These are phyloP conservation scores for Trichophyton verrucosum DNA, from an alignment of 2,329 filamentous ascomycete species.

Conservation along the genomic window DNA sequence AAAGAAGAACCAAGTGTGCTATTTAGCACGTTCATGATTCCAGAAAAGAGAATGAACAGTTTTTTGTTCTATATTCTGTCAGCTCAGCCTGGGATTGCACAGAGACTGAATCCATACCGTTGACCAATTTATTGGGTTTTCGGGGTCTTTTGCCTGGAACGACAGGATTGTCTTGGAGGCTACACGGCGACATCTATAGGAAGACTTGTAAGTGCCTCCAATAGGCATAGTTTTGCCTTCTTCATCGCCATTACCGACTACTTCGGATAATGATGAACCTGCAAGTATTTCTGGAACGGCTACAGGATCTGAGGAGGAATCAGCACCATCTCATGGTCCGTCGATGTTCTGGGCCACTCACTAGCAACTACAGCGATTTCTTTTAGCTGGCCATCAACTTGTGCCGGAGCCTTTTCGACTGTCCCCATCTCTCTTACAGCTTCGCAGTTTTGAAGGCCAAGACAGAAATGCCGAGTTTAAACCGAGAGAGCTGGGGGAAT, in stretches of 20 bases:
- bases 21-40: conserved; percentile 26
- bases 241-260: neutral
- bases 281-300: neutral
- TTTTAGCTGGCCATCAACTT: neutral
- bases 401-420: neutral
- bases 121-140: conserved; percentile 26
- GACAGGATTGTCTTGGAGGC: conserved; percentile 27
- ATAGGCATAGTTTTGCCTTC: neutral
- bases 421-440: neutral
- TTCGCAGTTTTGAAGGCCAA: neutral
- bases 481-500: neutral
- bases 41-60: conserved; percentile 24
- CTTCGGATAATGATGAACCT: neutral
- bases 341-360: neutral
- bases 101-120: conserved; percentile 15
- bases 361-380: neutral
- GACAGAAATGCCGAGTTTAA: neutral
- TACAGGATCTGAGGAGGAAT: neutral
- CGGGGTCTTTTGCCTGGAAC: conserved; percentile 24
- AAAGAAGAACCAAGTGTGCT: conserved; percentile 31
- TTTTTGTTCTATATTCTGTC: conserved; percentile 20
- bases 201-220: neutral
- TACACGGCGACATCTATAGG: conserved; percentile 22
- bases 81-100: neutral
- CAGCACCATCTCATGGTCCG: neutral